phyloP scores from a whole-genome alignment of 2,329 filamentous ascomycete species.

The Incumbomyces delicatus region DNA sequence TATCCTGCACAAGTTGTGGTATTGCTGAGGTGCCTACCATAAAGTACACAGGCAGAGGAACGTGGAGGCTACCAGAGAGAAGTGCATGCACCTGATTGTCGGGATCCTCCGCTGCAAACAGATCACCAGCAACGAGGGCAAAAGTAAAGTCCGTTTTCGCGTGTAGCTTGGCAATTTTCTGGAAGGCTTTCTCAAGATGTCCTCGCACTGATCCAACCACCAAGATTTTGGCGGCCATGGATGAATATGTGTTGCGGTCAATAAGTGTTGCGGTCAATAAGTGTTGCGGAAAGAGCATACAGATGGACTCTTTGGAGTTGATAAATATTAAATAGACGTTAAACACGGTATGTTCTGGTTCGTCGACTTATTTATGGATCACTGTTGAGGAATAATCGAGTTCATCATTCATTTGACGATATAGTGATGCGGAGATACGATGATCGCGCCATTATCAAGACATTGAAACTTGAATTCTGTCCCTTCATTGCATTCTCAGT shows the following conservation, averaged over 20 bases:
- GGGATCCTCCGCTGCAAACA: conserved; percentile 53
- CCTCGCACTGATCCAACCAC: conserved; percentile 79
- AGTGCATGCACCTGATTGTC: conserved; percentile 50
- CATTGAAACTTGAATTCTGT: too few relatives aligned
- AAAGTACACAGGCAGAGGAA: conserved; percentile 86
- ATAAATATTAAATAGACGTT: too few relatives aligned
- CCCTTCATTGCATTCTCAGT: too few relatives aligned
- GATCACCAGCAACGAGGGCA: conserved; percentile 71
- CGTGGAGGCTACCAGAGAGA: conserved; percentile 58
- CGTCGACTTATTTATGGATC: too few relatives aligned
- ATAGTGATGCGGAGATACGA: too few relatives aligned
- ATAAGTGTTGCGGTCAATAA: too few relatives aligned
- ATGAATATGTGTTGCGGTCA: not conserved
- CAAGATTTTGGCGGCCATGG: conserved; percentile 28
- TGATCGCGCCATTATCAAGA: too few relatives aligned
- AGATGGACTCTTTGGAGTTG: too few relatives aligned
- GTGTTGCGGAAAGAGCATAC: too few relatives aligned
- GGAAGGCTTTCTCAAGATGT: conserved; percentile 63
- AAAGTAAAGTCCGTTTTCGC: conserved; percentile 81
- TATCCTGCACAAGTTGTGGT: conserved; percentile 60
- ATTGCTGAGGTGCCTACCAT: conserved; percentile 66
- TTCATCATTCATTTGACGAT: too few relatives aligned
- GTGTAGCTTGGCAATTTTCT: conserved; percentile 71
- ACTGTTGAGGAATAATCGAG: too few relatives aligned
- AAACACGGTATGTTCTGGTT: too few relatives aligned